A percentile compares a stretch with the other conserved stretches of the same genome.
Evolutionary conservation across 805 yeast species (phyloP).

Genomic region (Yarrowia divulgata): DNA sequence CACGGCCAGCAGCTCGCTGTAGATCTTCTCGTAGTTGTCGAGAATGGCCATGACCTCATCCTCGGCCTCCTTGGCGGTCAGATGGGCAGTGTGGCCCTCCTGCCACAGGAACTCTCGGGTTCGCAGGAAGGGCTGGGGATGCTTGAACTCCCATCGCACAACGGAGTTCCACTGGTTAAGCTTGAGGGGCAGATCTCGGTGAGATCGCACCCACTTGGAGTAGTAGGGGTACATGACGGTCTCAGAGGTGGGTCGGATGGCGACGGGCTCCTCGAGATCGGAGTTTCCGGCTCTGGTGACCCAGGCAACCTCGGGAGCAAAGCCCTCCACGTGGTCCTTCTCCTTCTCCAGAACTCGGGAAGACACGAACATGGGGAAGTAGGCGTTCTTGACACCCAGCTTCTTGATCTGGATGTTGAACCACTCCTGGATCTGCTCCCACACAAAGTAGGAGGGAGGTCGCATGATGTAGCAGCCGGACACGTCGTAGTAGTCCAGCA

Average conservation of each 20-base stretch:
- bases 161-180: conserved; percentile 99
- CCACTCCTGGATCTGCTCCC: conserved; percentile 94
- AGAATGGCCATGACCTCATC: conserved; percentile 85
- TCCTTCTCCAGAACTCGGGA: conserved; percentile 92
- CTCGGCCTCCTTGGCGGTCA: conserved; percentile 80
- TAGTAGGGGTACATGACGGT: conserved; percentile 99
- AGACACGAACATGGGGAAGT: conserved; percentile 99
- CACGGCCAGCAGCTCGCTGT: conserved; percentile 92
- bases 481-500: conserved; percentile 98
- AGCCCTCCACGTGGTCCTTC: conserved; percentile 98
- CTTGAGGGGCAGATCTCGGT: conserved; percentile 95
- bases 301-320: conserved; percentile 99
- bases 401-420: conserved; percentile 82
- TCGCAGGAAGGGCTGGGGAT: conserved; percentile 98
- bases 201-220: conserved; percentile 98
- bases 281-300: conserved; percentile 95
- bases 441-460: conserved; percentile 91
- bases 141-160: conserved; percentile 99
- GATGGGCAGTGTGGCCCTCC: conserved; percentile 98
- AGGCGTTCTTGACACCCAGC: conserved; percentile 91
- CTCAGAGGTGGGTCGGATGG: conserved; percentile 99
- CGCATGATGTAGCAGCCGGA: conserved; percentile 98
- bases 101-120: conserved; percentile 99
- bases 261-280: conserved; percentile 96
- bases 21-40: conserved; percentile 82